phyloP scores from a whole-genome alignment of 1,139 yeast genomes.

The Sugiyamaella grinbergsii region DNA sequence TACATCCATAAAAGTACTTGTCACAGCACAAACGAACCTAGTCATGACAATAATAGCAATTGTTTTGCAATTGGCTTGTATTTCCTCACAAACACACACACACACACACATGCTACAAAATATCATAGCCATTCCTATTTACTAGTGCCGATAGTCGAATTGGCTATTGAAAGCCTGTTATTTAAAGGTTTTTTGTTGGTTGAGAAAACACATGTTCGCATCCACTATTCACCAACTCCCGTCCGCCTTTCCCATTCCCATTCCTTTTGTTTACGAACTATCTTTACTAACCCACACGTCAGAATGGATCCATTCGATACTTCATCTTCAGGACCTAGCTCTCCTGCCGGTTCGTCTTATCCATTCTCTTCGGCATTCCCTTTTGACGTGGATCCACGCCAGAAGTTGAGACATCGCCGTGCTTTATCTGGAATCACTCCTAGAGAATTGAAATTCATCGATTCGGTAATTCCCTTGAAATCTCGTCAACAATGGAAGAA shows the following conservation, averaged over 20 bases:
- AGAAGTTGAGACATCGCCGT: constrained; percentile 47
- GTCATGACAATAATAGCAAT: too few species aligned
- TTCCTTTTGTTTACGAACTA: neutral
- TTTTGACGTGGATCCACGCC: constrained; percentile 27
- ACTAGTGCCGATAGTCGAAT: too few species aligned
- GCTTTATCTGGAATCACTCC: constrained; percentile 91
- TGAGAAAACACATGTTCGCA: too few species aligned
- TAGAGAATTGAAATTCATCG: constrained; percentile 80
- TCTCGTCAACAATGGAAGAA: constrained; percentile 79
- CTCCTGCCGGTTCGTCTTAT: constrained; percentile 21
- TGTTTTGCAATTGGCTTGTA: too few species aligned
- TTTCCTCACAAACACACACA: too few species aligned
- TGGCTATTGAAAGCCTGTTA: too few species aligned
- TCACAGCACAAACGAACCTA: too few species aligned
- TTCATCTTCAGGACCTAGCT: constrained; percentile 21
- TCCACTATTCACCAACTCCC: too few species aligned
- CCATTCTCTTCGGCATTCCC: constrained; percentile 22
- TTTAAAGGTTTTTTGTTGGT: too few species aligned
- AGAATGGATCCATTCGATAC: constrained; percentile 14
- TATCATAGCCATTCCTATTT: too few species aligned
- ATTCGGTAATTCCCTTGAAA: constrained; percentile 75
- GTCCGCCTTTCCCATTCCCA: neutral
- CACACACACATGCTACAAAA: too few species aligned
- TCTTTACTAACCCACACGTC: neutral
- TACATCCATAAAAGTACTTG: too few species aligned